Evolutionary conservation across 768 basidiomycete species (phyloP).

Genomic region (Suillus luteus): DNA sequence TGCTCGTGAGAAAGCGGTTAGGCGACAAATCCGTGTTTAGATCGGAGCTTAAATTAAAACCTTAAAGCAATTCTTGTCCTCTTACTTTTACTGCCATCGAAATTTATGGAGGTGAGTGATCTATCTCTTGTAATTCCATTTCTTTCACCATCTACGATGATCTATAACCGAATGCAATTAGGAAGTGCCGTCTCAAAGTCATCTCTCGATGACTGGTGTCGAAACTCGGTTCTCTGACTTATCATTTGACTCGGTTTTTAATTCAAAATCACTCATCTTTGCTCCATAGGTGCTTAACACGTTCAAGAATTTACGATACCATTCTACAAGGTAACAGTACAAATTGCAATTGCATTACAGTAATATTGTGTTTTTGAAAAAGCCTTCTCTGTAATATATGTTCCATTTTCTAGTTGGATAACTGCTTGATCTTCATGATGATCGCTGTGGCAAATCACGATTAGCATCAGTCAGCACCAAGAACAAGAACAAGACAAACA

Average conservation of each 20-base stretch:
- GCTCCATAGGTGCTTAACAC: not conserved
- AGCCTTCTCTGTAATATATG: not conserved
- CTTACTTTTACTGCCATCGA: not conserved
- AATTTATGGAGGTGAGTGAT: conserved; percentile 24
- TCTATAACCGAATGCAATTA: conserved; percentile 37
- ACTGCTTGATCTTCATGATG: conserved; percentile 45
- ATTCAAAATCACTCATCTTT: conserved; percentile 5
- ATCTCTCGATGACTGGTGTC: conserved; percentile 30
- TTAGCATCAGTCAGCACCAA: not conserved
- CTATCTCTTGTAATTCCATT: too few species aligned
- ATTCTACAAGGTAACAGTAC: conserved; percentile 4
- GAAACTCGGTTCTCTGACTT: conserved; percentile 38
- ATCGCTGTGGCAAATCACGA: conserved; percentile 37
- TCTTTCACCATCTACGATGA: conserved; percentile 25
- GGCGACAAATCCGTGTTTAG: conserved; percentile 29
- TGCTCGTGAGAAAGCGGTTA: conserved; percentile 36
- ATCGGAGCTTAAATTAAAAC: conserved; percentile 31
- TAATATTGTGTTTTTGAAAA: conserved; percentile 7
- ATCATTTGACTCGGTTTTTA: not conserved
- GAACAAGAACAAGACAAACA: conserved; percentile 45
- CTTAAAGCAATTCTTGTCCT: conserved; percentile 7
- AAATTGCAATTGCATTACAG: conserved; percentile 6
- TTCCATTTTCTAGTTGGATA: conserved; percentile 27
- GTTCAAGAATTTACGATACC: not conserved
- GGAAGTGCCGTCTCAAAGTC: conserved; percentile 40